phyloP scores from a whole-genome alignment of 2,329 filamentous ascomycete genomes.

The Botrytis aclada region DNA sequence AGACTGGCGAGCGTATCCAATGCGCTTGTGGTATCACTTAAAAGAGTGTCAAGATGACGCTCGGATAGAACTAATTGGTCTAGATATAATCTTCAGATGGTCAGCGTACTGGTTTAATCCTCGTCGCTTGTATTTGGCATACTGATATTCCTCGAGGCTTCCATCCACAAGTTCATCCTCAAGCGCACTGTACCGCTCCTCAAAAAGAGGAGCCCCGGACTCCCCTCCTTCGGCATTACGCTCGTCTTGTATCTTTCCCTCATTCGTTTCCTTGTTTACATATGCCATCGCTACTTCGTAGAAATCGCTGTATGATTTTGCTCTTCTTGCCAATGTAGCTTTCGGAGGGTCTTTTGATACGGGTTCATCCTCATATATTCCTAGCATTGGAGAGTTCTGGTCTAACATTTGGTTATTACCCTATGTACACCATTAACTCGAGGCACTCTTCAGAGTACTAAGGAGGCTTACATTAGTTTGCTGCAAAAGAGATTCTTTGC shows the following conservation, averaged over 20 bases:
- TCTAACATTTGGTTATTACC: slow-evolving; percentile 53
- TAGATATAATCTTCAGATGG: slow-evolving; percentile 61
- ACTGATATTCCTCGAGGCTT: slow-evolving; percentile 83
- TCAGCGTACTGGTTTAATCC: slow-evolving; percentile 7
- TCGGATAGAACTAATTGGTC: slow-evolving; percentile 80
- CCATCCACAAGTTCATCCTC: slow-evolving; percentile 71
- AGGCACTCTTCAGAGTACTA: not conserved
- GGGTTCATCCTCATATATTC: slow-evolving; percentile 56
- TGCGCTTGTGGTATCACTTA: slow-evolving; percentile 72
- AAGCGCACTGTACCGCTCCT: slow-evolving; percentile 55
- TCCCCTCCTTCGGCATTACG: slow-evolving; percentile 41
- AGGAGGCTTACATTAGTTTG: slow-evolving; percentile 55
- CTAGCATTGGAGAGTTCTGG: slow-evolving; percentile 53
- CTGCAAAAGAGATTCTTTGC: slow-evolving; percentile 67
- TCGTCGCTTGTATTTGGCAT: slow-evolving; percentile 38
- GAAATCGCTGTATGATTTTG: slow-evolving; percentile 77
- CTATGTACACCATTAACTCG: slow-evolving; percentile 40
- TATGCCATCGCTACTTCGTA: slow-evolving; percentile 61
- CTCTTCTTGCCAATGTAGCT: slow-evolving; percentile 61
- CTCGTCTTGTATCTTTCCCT: slow-evolving; percentile 24
- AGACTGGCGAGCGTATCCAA: slow-evolving; percentile 74
- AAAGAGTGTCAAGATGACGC: slow-evolving; percentile 74
- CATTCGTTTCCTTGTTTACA: slow-evolving; percentile 47
- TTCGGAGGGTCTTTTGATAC: slow-evolving; percentile 59
- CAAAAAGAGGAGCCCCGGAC: slow-evolving; percentile 51